These are phyloP conservation scores for Ganoderma lingzhi DNA, from an alignment of 1,284 basidiomycete species.

Conservation along the genomic window DNA sequence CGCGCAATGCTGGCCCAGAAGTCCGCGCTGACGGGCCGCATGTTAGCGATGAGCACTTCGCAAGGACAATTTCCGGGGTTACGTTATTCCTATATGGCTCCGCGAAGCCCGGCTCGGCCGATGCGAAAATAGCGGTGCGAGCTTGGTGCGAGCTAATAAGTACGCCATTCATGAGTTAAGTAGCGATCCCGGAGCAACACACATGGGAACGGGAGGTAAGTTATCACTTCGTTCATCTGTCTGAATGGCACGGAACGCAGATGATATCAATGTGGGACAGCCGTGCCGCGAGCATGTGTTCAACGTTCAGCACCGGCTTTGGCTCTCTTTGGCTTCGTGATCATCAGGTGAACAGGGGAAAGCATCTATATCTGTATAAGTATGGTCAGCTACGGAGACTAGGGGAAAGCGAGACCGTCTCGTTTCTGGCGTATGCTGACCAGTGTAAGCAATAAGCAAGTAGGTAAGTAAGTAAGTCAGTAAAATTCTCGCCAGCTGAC, in stretches of 20 bases:
- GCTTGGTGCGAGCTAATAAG: conserved; percentile 40
- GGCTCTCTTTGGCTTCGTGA: conserved; percentile 41
- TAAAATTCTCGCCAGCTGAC: too few species aligned
- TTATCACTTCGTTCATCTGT: not conserved
- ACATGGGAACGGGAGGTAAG: conserved; percentile 40
- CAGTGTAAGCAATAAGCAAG: too few species aligned
- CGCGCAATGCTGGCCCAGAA: not conserved
- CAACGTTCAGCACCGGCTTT: conserved; percentile 36
- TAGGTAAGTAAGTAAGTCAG: too few species aligned
- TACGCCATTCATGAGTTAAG: conserved; percentile 37
- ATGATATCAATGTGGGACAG: conserved; percentile 42
- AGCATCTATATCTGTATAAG: too few species aligned
- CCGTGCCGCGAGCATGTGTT: conserved; percentile 41
- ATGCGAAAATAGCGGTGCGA: conserved; percentile 42
- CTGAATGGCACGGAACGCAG: conserved; percentile 17
- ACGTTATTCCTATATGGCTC: conserved; percentile 31
- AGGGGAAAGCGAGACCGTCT: not conserved
- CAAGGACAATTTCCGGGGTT: conserved; percentile 35
- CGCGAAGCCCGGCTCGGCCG: conserved; percentile 18
- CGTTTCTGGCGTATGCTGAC: not conserved
- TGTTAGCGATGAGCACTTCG: conserved; percentile 41
- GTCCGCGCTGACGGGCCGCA: not conserved
- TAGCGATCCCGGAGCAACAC: conserved; percentile 40
- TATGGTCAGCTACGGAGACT: too few species aligned
- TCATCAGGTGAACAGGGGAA: conserved; percentile 38